Conservation (phyloP, 768 basidiomycete species). For the Kwoniella dendrophila region DNA sequence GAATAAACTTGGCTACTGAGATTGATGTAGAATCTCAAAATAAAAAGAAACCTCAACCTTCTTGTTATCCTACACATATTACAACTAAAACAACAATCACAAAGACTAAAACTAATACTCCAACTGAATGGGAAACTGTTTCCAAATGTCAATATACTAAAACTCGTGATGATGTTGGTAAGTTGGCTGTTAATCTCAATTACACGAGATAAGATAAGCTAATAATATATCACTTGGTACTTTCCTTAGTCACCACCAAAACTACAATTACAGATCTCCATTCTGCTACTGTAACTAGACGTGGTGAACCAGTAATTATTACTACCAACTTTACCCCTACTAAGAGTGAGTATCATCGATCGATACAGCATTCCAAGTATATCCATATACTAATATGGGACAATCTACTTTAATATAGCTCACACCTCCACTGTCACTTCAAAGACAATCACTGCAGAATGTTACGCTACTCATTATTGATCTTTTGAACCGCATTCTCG, state of each 20-base stretch:
- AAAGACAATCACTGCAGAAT: conserved; percentile 11
- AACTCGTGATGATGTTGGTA: conserved; percentile 23
- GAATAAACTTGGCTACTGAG: neutral
- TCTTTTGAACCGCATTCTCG: neutral
- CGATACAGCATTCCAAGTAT: neutral
- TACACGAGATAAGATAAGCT: neutral
- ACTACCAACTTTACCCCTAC: conserved; percentile 13
- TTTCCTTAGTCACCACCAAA: neutral
- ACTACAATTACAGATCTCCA: conserved; percentile 13
- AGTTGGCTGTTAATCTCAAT: neutral
- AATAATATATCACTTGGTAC: neutral
- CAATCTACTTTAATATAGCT: neutral
- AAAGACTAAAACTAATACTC: conserved; percentile 21
- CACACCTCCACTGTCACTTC: conserved; percentile 16
- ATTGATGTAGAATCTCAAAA: neutral
- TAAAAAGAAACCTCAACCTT: conserved; percentile 11
- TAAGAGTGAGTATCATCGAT: neutral
- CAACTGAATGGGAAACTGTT: conserved; percentile 16
- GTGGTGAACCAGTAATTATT: conserved; percentile 7
- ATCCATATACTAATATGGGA: neutral
- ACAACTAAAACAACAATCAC: conserved; percentile 1
- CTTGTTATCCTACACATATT: conserved; percentile 5
- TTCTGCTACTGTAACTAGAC: conserved; percentile 8
- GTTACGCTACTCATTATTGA: conserved; percentile 7
- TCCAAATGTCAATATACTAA: conserved; percentile 23